phyloP scores from a whole-genome alignment of 2,329 filamentous ascomycete species.

The Tolypocladium tundrense region DNA sequence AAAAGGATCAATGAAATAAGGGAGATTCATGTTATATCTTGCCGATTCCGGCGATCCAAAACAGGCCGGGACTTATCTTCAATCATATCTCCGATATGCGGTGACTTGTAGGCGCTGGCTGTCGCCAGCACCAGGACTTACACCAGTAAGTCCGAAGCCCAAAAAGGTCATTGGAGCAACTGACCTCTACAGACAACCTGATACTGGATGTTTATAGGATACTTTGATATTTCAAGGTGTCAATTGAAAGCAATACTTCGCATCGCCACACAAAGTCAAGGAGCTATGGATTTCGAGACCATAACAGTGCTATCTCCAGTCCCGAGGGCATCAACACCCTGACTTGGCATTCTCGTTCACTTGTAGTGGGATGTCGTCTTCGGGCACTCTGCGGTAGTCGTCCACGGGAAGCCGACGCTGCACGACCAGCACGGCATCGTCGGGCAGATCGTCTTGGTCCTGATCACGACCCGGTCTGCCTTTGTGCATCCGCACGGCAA shows the following conservation, averaged over 20 bases:
- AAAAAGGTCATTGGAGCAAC: too few relatives aligned
- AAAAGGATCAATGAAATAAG: not conserved
- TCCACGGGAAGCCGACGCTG: conserved; percentile 5
- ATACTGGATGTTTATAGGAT: too few relatives aligned
- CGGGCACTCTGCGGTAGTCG: conserved; percentile 5
- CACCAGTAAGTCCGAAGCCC: not conserved
- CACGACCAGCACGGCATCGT: conserved; percentile 6
- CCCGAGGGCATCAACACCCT: not conserved
- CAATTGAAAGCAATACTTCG: too few relatives aligned
- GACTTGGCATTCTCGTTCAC: not conserved
- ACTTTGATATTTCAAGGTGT: too few relatives aligned
- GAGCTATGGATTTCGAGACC: not conserved
- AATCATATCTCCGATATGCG: not conserved
- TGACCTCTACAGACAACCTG: too few relatives aligned
- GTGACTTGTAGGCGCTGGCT: not conserved
- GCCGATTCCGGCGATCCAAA: not conserved
- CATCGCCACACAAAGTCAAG: too few relatives aligned
- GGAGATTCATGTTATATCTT: not conserved
- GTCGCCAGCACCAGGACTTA: not conserved
- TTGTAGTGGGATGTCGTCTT: not conserved
- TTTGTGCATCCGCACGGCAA: conserved; percentile 9
- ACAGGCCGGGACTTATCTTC: not conserved
- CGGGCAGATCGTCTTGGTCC: conserved; percentile 8
- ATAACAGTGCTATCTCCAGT: not conserved
- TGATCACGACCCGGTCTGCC: conserved; percentile 6